Evolutionary conservation across 441 rosid genomes (phyloP).

Genomic region (Daphne laureola): DNA sequence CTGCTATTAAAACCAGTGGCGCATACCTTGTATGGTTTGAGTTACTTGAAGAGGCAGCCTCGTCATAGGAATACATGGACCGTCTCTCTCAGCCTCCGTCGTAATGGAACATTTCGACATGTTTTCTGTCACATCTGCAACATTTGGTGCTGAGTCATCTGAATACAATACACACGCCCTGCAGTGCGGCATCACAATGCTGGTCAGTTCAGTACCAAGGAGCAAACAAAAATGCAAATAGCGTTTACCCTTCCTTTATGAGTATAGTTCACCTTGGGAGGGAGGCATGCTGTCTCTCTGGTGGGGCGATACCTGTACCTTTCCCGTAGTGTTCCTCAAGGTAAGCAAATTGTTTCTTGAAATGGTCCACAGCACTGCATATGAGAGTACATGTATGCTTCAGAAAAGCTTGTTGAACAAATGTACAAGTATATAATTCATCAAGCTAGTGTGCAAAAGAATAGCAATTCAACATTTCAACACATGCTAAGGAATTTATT

Average conservation of each 20-base stretch:
- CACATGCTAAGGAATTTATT: too few species aligned
- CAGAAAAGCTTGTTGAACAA: neutral
- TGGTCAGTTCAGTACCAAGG: neutral
- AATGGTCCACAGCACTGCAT: constrained; percentile 94
- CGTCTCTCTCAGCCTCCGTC: constrained; percentile 65
- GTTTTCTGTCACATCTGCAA: constrained; percentile 58
- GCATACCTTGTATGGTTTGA: constrained; percentile 55
- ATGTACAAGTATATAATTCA: too few species aligned
- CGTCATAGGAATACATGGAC: constrained; percentile 55
- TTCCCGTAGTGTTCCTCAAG: constrained; percentile 92
- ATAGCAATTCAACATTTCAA: too few species aligned
- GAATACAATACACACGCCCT: constrained; percentile 86
- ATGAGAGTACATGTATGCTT: constrained; percentile 4
- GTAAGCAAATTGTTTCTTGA: constrained; percentile 93
- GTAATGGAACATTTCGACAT: constrained; percentile 77
- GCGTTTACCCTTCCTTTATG: neutral
- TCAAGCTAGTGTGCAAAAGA: too few species aligned
- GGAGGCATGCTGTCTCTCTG: constrained; percentile 89
- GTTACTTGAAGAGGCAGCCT: constrained; percentile 82
- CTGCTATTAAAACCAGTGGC: too few species aligned
- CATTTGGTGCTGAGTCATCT: constrained; percentile 46
- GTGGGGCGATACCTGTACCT: constrained; percentile 71
- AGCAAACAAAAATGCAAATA: constrained; percentile 8
- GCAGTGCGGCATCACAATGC: constrained; percentile 32
- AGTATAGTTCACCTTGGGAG: constrained; percentile 64